These are phyloP conservation scores for Saussurea involucrata DNA, from an alignment of 129 eudicot genomes.

Conservation along the genomic window DNA sequence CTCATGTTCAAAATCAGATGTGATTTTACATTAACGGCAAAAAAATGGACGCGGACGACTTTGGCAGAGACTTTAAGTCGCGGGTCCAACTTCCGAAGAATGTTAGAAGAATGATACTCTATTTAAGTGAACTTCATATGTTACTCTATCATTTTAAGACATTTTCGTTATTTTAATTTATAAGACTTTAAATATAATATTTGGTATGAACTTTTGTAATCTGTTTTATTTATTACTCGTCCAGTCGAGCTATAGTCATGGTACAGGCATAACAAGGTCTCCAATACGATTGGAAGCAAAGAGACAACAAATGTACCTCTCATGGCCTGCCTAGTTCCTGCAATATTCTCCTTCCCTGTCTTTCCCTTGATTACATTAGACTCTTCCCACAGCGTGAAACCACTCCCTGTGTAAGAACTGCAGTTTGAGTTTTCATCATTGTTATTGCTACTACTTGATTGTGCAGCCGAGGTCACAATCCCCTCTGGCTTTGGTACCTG, in stretches of 20 bases:
- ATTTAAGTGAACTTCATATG: background rate
- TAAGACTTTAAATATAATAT: too few species aligned
- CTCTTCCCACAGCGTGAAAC: constrained; percentile 83
- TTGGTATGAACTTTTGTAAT: background rate
- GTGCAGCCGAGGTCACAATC: constrained; percentile 35
- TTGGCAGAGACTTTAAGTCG: too few species aligned
- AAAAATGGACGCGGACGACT: too few species aligned
- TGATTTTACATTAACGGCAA: too few species aligned
- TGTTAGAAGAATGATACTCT: background rate
- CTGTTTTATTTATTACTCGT: background rate
- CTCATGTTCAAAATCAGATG: too few species aligned
- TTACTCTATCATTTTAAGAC: background rate
- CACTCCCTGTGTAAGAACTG: constrained; percentile 81
- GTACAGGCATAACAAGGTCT: background rate
- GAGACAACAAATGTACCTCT: constrained; percentile 44
- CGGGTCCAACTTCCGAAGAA: background rate
- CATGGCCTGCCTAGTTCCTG: constrained; percentile 39
- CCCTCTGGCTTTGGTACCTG: constrained; percentile 49
- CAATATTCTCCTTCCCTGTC: constrained; percentile 89
- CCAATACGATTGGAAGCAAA: background rate
- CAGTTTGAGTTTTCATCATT: constrained; percentile 76
- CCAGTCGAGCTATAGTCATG: background rate
- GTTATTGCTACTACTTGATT: constrained; percentile 55
- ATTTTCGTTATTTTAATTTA: background rate
- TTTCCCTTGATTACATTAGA: constrained; percentile 75